Conservation (phyloP, 2,329 filamentous ascomycete species). For the Claviceps citrina region DNA sequence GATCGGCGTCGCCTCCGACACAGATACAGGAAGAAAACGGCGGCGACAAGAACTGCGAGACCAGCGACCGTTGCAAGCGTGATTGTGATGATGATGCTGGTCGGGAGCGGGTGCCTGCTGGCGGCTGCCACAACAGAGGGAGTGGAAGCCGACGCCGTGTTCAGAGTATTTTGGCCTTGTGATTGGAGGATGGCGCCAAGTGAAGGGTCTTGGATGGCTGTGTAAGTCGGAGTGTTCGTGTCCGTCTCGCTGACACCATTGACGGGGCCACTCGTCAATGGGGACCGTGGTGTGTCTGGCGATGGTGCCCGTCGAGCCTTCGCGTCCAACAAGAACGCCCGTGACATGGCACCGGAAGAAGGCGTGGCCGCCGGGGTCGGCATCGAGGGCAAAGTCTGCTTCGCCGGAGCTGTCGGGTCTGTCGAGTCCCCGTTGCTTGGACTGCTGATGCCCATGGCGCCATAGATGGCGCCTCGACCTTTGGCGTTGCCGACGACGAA, state of each 20-base stretch:
- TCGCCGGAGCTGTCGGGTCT: neutral
- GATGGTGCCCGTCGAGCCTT: neutral
- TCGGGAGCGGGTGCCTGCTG: neutral
- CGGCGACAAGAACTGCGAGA: neutral
- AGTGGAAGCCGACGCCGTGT: neutral
- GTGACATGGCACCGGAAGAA: neutral
- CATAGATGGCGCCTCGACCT: neutral
- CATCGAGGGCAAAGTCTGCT: neutral
- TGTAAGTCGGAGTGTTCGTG: neutral
- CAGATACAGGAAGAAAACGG: neutral
- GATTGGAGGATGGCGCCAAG: neutral
- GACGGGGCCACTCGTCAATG: neutral
- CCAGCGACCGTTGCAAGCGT: conserved; percentile 1
- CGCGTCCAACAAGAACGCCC: neutral
- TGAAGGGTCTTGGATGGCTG: conserved; percentile 1
- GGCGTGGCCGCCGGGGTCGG: neutral
- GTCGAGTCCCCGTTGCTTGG: neutral
- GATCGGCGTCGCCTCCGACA: neutral
- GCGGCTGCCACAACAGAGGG: neutral
- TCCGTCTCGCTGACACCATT: neutral
- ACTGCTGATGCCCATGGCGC: neutral
- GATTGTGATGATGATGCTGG: neutral
- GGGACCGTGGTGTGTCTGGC: neutral
- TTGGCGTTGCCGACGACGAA: neutral
- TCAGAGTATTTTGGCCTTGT: neutral